phyloP scores from a whole-genome alignment of 495 filamentous ascomycete species.

The Aspergillus leporis region DNA sequence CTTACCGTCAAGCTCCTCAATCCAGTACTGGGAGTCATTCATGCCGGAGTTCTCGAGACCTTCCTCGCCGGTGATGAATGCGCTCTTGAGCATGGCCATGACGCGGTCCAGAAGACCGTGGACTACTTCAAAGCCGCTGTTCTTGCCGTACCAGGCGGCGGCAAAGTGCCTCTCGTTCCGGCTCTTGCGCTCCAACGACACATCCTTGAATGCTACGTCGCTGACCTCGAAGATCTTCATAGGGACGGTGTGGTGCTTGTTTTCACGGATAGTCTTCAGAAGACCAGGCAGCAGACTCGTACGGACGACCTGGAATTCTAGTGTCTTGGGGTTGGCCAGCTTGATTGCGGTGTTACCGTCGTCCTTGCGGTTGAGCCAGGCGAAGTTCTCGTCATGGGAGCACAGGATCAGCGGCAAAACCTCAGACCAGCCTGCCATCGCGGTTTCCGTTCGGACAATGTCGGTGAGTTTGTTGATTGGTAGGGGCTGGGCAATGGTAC shows the following conservation, averaged over 20 bases:
- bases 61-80: slow-evolving; percentile 76
- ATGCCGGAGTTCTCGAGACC: slow-evolving; percentile 57
- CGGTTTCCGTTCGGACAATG: slow-evolving; percentile 85
- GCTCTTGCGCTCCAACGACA: slow-evolving; percentile 72
- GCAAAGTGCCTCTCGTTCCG: slow-evolving; percentile 94
- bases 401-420: slow-evolving; percentile 96
- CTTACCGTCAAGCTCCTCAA: slow-evolving; percentile 81
- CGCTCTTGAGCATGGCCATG: slow-evolving; percentile 85
- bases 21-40: slow-evolving; percentile 77
- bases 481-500: slow-evolving; percentile 83
- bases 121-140: slow-evolving; percentile 93
- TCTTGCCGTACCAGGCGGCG: slow-evolving; percentile 93
- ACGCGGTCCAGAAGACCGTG: slow-evolving; percentile 91
- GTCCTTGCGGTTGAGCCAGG: slow-evolving; percentile 88
- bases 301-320: slow-evolving; percentile 94
- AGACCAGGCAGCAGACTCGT: slow-evolving; percentile 87
- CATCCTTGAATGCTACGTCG: slow-evolving; percentile 89
- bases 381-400: slow-evolving; percentile 98
- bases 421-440: slow-evolving; percentile 94
- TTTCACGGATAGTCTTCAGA: slow-evolving; percentile 93
- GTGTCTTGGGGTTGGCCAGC: slow-evolving; percentile 93
- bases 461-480: slow-evolving; percentile 92
- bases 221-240: slow-evolving; percentile 93
- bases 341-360: slow-evolving; percentile 83
- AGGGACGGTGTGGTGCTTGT: slow-evolving; percentile 84